Base-by-base conservation (phyloP, 2,329 filamentous ascomycete genomes). In the Penicillium sp. region DNA sequence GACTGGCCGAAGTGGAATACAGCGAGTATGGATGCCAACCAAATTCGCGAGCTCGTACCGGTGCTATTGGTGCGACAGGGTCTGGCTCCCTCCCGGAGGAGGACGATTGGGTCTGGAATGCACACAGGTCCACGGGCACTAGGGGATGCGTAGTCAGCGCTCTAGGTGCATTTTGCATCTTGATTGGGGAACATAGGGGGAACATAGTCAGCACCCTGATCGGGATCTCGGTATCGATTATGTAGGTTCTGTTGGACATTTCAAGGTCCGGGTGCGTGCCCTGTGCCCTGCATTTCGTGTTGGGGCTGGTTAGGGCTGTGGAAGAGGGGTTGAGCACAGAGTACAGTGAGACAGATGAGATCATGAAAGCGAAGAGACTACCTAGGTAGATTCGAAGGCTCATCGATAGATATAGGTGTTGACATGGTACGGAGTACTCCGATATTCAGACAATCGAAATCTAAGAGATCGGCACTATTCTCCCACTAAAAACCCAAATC, bases 91-190 rank as follows among this genome's bases (percentile, higher is more conserved):
- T n/a, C 16, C 43, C 9, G 14, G 31, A 29, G 37, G 45, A 14
- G 16, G n/a, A 31, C 18, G 32, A 55, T 58, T 47, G 35, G 42
- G 51, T 56, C 49, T 60, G 52, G 49, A 60, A 45, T 54, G 5
- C 14, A 46, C 44, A 32, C 18, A 20, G 18, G 8, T 8, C 24
- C 24, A 31, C 18, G 14, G 18, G 5, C 16, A 31, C n/a, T 10
- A 7, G 10, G 20, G 45, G 16, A 26, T 11, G 22, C 26, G 32
- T 18, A n/a, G 14, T 34, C 14, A 24, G 20, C 26, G 20, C 13
- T 34, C 11, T 34, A 24, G 16, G 24, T 34, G 29, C 31, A 44
- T 44, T 24, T 35, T 47, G 48, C 31, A 37, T 45, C n/a, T 37
- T 20, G 11, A 26, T 48, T 48, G 48, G n/a, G n/a, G n/a, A n/a